phyloP scores from a whole-genome alignment of 176 grass and related monocot genomes.

The Oropetium thomaeum region DNA sequence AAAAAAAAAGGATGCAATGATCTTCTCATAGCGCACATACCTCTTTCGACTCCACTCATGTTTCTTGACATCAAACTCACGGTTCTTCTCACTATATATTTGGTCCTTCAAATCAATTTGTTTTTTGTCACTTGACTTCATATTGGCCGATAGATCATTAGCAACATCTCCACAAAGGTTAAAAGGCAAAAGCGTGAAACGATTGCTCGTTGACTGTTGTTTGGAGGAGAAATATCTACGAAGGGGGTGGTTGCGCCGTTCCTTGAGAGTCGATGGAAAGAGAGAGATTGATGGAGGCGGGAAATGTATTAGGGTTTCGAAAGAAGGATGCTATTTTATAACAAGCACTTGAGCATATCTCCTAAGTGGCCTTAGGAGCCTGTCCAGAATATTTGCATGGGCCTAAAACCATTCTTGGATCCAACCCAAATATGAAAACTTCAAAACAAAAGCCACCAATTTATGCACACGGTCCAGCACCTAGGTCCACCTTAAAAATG shows the following conservation, averaged over 20 bases:
- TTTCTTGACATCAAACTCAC: not conserved
- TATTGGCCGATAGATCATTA: too few species aligned
- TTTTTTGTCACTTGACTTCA: not conserved
- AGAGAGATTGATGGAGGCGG: not conserved
- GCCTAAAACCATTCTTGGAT: too few species aligned
- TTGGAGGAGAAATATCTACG: too few species aligned
- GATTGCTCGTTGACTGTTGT: too few species aligned
- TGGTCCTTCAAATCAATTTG: not conserved
- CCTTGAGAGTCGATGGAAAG: too few species aligned
- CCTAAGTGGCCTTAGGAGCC: not conserved
- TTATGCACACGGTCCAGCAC: too few species aligned
- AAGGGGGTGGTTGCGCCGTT: not conserved
- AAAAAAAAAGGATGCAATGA: too few species aligned
- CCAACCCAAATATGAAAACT: not conserved
- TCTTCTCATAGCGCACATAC: not conserved
- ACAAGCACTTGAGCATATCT: not conserved
- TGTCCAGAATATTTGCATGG: too few species aligned
- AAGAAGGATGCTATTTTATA: not conserved
- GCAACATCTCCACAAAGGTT: too few species aligned
- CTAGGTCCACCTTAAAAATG: too few species aligned
- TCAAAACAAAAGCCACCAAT: too few species aligned
- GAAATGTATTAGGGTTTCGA: not conserved
- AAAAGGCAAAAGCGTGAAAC: too few species aligned
- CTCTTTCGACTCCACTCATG: not conserved
- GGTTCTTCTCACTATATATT: not conserved